Evolutionary conservation across 192 early-diverging fungal species (phyloP).

Genomic region (Backusella parvicylindrica): DNA sequence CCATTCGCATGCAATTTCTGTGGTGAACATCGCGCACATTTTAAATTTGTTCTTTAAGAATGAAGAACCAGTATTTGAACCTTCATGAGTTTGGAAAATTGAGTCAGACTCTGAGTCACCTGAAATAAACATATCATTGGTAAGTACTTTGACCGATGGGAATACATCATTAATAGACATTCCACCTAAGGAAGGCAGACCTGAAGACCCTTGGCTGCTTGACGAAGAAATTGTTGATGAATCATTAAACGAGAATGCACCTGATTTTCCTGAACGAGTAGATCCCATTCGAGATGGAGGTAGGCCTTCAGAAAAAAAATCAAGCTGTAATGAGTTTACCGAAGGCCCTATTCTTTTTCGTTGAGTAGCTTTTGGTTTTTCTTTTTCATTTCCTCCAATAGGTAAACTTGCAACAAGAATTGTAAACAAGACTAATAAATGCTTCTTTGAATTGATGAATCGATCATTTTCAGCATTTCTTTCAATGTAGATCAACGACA

Average conservation of each 20-base stretch:
- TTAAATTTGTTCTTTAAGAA: background rate
- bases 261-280: background rate
- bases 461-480: constrained; percentile 43
- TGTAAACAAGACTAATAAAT: constrained; percentile 38
- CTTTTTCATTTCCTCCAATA: constrained; percentile 9
- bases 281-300: background rate
- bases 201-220: background rate
- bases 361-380: background rate
- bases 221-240: background rate
- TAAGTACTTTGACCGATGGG: background rate
- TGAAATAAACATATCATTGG: background rate
- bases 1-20: constrained; percentile 38
- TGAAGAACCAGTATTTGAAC: background rate
- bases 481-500: constrained; percentile 36
- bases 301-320: background rate
- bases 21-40: constrained; percentile 9
- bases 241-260: background rate
- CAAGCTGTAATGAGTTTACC: background rate
- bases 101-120: background rate
- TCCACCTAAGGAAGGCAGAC: background rate
- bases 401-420: constrained; percentile 41
- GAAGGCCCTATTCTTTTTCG: background rate
- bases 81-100: background rate
- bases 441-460: constrained; percentile 29
- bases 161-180: background rate